Percentiles rank a stretch among this genome's conserved stretches.
These are phyloP conservation scores for Trichoderma harzianum DNA, from an alignment of 2,329 filamentous ascomycete species.

Conservation along the genomic window DNA sequence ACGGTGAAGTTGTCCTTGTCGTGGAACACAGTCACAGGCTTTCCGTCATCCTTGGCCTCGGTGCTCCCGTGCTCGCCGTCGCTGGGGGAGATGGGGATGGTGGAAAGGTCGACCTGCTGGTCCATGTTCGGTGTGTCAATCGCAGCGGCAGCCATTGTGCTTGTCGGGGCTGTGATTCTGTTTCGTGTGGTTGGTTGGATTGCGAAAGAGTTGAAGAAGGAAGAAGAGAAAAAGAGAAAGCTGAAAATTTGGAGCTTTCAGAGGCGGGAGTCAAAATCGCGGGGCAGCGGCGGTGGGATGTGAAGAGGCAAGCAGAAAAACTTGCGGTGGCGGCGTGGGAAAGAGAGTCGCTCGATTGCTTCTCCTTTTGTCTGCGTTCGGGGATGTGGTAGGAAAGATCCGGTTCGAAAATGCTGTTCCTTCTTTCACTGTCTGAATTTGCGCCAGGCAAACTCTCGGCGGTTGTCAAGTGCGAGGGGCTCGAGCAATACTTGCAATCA, in stretches of 20 bases:
- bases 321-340: constrained; percentile 23
- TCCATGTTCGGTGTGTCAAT: constrained; percentile 38
- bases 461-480: constrained; percentile 1
- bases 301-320: constrained; percentile 18
- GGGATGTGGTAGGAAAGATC: background rate
- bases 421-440: constrained; percentile 29
- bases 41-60: constrained; percentile 49
- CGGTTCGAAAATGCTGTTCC: background rate
- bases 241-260: background rate
- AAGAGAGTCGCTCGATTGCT: constrained; percentile 28
- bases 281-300: constrained; percentile 27
- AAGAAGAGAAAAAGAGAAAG: background rate
- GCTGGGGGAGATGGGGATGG: constrained; percentile 63
- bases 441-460: constrained; percentile 39
- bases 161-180: background rate
- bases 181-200: background rate
- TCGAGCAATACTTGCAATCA: background rate
- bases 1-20: constrained; percentile 99
- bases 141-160: constrained; percentile 37
- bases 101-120: constrained; percentile 63
- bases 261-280: constrained; percentile 24
- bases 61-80: constrained; percentile 46
- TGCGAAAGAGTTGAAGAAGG: background rate
- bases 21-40: constrained; percentile 92
- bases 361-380: constrained; percentile 23